Evolutionary conservation across 306 rosid species (phyloP).

Genomic region (Vachellia collinsii): DNA sequence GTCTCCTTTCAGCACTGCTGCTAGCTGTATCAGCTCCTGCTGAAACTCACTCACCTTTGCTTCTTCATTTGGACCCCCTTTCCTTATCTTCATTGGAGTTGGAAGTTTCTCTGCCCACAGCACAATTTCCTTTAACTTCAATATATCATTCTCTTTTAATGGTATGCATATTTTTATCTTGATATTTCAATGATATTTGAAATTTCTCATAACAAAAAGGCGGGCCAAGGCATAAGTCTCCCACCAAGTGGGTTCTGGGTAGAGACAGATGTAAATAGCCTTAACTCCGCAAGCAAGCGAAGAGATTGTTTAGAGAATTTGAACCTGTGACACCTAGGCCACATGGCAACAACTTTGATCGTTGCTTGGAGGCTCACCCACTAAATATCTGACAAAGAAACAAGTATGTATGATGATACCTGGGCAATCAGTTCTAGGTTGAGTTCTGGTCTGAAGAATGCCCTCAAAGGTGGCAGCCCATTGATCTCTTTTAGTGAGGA

Average conservation of each 20-base stretch:
- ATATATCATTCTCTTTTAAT: background rate
- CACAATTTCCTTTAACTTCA: background rate
- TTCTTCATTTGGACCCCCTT: slow-evolving; percentile 58
- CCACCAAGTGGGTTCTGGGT: too few species aligned
- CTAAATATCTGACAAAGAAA: background rate
- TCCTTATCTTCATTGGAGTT: slow-evolving; percentile 53
- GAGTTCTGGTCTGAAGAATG: slow-evolving; percentile 55
- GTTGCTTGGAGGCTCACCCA: too few species aligned
- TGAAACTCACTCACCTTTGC: slow-evolving; percentile 74
- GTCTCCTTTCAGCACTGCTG: slow-evolving; percentile 81
- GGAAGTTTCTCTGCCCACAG: slow-evolving; percentile 63
- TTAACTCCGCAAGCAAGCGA: too few species aligned
- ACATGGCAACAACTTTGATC: too few species aligned
- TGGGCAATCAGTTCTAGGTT: slow-evolving; percentile 93
- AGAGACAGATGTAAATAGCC: too few species aligned
- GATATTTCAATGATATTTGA: background rate
- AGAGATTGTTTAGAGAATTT: too few species aligned
- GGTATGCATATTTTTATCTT: background rate
- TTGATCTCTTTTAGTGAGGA: slow-evolving; percentile 76
- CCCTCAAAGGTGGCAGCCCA: slow-evolving; percentile 91
- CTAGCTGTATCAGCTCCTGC: slow-evolving; percentile 77
- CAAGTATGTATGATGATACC: slow-evolving; percentile 40
- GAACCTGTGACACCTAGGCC: too few species aligned
- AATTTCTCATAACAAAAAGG: background rate
- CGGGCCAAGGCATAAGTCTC: too few species aligned